A percentile compares a stretch with the other conserved stretches of the same genome.
Evolutionary conservation across 805 yeast species (phyloP).

Genomic region (Kuraishia floccosa): DNA sequence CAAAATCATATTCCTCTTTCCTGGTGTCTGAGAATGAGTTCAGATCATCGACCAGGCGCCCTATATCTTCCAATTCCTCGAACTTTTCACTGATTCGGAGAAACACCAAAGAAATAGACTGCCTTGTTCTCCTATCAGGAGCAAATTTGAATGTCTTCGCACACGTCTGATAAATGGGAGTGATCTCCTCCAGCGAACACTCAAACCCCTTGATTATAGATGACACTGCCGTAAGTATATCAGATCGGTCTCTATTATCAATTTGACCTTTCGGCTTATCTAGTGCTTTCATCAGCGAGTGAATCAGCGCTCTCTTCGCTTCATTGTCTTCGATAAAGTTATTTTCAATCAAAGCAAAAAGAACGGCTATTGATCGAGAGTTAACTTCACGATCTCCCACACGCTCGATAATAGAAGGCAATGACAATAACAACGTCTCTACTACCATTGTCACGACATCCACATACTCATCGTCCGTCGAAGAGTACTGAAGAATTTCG

Average conservation of each 20-base stretch:
- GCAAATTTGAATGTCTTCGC: conserved; percentile 50
- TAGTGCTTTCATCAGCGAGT: conserved; percentile 47
- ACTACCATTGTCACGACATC: conserved; percentile 33
- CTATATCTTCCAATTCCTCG: conserved; percentile 28
- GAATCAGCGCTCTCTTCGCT: conserved; percentile 40
- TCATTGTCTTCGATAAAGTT: conserved; percentile 44
- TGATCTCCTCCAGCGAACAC: conserved; percentile 38
- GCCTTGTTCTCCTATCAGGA: conserved; percentile 51
- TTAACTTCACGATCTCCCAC: too few relatives aligned
- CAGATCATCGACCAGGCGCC: conserved; percentile 45
- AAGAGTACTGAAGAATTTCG: too few relatives aligned
- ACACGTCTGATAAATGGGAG: conserved; percentile 27
- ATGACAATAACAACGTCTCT: too few relatives aligned
- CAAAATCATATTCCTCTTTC: conserved; percentile 72
- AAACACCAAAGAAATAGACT: conserved; percentile 49
- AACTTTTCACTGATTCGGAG: conserved; percentile 44
- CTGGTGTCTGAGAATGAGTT: conserved; percentile 57
- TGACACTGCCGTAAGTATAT: conserved; percentile 46
- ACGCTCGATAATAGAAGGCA: too few relatives aligned
- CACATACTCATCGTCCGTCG: too few relatives aligned
- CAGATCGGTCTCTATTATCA: conserved; percentile 38
- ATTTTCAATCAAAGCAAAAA: conserved; percentile 42
- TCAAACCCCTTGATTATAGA: conserved; percentile 41
- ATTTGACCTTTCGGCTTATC: conserved; percentile 45
- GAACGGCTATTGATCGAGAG: conserved; percentile 37